Evolutionary conservation across 371 early-diverging fungal genomes (phyloP).

Genomic region (Syncephalastrum sp.): DNA sequence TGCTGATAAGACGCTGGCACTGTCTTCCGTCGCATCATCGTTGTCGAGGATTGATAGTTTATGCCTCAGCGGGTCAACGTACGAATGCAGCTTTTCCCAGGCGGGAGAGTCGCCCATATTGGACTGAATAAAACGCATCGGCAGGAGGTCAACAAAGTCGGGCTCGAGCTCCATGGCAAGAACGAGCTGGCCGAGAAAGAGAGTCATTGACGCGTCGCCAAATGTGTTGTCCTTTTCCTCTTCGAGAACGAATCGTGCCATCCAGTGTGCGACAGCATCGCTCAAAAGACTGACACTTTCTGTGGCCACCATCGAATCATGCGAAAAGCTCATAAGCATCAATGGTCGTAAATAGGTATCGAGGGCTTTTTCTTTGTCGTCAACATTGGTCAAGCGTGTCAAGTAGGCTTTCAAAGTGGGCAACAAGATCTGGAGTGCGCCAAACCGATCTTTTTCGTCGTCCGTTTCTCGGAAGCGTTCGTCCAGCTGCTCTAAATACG

Average conservation of each 20-base stretch:
- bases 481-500: constrained; percentile 33
- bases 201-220: constrained; percentile 9
- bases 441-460: constrained; percentile 42
- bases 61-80: background rate
- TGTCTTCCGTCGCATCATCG: constrained; percentile 16
- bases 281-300: constrained; percentile 36
- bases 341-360: constrained; percentile 27
- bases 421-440: constrained; percentile 40
- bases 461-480: constrained; percentile 27
- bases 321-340: constrained; percentile 28
- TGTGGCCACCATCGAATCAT: constrained; percentile 38
- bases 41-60: background rate
- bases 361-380: constrained; percentile 22
- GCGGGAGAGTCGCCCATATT: constrained; percentile 11
- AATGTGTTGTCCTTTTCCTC: constrained; percentile 18
- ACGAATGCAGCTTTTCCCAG: constrained; percentile 17
- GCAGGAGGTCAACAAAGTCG: constrained; percentile 47
- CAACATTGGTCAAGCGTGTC: constrained; percentile 12
- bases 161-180: constrained; percentile 36
- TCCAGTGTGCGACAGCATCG: constrained; percentile 29
- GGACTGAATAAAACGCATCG: constrained; percentile 24
- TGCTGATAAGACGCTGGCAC: constrained; percentile 12
- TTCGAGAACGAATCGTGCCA: constrained; percentile 23
- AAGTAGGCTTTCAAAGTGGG: constrained; percentile 42
- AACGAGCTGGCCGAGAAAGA: constrained; percentile 32